Conservation (phyloP, 2,329 filamentous ascomycete genomes). For the Penicillium oxalicum region DNA sequence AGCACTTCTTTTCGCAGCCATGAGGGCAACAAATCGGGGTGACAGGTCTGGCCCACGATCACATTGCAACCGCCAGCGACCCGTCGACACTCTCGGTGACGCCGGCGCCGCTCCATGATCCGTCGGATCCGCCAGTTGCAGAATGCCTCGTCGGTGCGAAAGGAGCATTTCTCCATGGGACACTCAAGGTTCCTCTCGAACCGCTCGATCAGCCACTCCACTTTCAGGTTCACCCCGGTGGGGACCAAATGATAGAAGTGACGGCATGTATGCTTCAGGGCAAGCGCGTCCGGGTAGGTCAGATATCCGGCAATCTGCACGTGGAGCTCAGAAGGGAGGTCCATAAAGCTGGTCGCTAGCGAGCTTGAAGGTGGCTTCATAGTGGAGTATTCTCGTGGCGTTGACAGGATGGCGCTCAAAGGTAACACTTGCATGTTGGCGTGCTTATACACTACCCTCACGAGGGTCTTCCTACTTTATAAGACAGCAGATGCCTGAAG, state of each 20-base stretch:
- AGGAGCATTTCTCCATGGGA: constrained; percentile 48
- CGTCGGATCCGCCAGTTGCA: constrained; percentile 36
- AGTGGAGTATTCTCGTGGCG: neutral
- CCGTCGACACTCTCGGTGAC: constrained; percentile 36
- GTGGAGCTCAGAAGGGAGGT: constrained; percentile 62
- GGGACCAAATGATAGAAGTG: constrained; percentile 61
- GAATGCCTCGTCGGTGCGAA: constrained; percentile 39
- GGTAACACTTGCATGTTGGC: too few relatives aligned
- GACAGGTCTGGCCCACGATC: constrained; percentile 32
- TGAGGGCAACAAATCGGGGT: constrained; percentile 22
- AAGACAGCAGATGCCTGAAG: constrained; percentile 10
- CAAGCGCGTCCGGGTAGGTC: constrained; percentile 64
- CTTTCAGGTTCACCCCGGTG: constrained; percentile 60
- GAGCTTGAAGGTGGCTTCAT: neutral
- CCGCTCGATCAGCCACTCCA: constrained; percentile 63
- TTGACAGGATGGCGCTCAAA: too few relatives aligned
- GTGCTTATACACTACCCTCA: too few relatives aligned
- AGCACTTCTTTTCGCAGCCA: constrained; percentile 25
- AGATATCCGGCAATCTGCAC: constrained; percentile 55
- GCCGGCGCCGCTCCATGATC: constrained; percentile 39
- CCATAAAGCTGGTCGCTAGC: constrained; percentile 35
- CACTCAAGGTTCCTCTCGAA: constrained; percentile 59
- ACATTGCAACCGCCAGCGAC: constrained; percentile 32
- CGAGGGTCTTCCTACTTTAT: too few relatives aligned
- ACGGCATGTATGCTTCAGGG: constrained; percentile 60